Evolutionary conservation across 768 basidiomycete genomes (phyloP).

Genomic region (Tulasnella sp.): DNA sequence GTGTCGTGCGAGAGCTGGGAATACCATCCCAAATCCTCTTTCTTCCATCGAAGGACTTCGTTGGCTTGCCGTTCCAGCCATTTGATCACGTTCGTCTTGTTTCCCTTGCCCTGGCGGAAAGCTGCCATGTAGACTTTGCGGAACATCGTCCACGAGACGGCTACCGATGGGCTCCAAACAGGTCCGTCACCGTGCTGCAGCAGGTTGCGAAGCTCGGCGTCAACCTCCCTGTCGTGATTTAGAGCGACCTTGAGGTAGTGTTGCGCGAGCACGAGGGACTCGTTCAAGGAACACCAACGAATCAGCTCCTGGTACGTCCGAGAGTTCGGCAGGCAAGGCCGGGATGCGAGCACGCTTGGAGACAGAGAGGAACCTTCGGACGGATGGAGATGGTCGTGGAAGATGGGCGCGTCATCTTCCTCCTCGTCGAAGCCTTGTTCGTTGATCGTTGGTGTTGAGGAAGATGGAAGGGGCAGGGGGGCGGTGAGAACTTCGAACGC

Average conservation of each 20-base stretch:
- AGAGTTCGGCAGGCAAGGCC: conserved; percentile 65
- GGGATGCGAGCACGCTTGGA: conserved; percentile 44
- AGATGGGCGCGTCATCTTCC: conserved; percentile 57
- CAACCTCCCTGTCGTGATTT: conserved; percentile 53
- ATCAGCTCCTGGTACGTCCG: conserved; percentile 55
- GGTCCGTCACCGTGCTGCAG: conserved; percentile 41
- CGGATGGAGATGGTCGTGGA: conserved; percentile 33
- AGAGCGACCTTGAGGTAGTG: conserved; percentile 62
- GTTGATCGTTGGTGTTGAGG: conserved; percentile 47
- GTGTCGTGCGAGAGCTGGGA: conserved; percentile 43
- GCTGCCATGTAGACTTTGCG: conserved; percentile 18
- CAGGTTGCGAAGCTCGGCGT: conserved; percentile 48
- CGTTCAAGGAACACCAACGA: conserved; percentile 49
- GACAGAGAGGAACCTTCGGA: conserved; percentile 52
- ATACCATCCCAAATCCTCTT: conserved; percentile 48
- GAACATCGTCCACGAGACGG: conserved; percentile 27
- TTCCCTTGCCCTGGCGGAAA: not conserved
- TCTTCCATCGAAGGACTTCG: conserved; percentile 55
- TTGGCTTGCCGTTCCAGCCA: conserved; percentile 60
- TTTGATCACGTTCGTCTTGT: conserved; percentile 50
- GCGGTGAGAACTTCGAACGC: conserved; percentile 79
- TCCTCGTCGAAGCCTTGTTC: conserved; percentile 66
- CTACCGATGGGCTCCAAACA: conserved; percentile 14
- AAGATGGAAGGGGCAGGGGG: conserved; percentile 59
- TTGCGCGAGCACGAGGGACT: conserved; percentile 32